Conservation (phyloP, 371 early-diverging fungal species). For the Parasitella parasitica region DNA sequence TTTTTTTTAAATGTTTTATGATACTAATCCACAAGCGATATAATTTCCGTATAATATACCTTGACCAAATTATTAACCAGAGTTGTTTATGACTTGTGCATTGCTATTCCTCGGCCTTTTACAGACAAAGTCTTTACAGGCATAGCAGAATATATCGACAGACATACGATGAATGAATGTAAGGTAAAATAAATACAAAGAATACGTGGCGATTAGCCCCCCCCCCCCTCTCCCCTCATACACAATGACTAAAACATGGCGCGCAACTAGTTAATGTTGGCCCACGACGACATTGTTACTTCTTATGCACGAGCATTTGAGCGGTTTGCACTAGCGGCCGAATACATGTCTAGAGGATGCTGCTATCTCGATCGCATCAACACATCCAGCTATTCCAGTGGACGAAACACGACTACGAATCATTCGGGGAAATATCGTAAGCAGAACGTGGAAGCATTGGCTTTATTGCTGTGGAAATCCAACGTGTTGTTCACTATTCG, state of each 20-base stretch:
- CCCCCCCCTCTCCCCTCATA: background rate
- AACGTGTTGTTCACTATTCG: constrained; percentile 67
- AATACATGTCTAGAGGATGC: constrained; percentile 66
- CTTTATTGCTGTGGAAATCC: constrained; percentile 74
- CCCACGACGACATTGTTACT: constrained; percentile 68
- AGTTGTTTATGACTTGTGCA: constrained; percentile 65
- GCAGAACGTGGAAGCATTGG: constrained; percentile 72
- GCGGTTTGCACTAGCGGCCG: constrained; percentile 64
- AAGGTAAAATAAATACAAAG: constrained; percentile 39
- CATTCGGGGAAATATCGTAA: constrained; percentile 55
- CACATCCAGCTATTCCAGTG: constrained; percentile 24
- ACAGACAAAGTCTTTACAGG: constrained; percentile 69
- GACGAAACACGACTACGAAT: constrained; percentile 41
- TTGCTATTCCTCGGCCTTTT: constrained; percentile 72
- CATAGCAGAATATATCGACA: constrained; percentile 68
- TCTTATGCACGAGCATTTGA: constrained; percentile 77
- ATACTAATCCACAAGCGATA: background rate
- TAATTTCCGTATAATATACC: background rate
- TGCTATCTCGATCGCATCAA: constrained; percentile 74
- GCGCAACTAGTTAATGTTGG: constrained; percentile 58
- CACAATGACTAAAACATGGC: background rate
- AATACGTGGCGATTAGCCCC: background rate
- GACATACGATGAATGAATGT: constrained; percentile 55
- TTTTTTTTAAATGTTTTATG: background rate
- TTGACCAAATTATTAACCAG: constrained; percentile 16